Evolutionary conservation across 2,329 filamentous ascomycete species (phyloP), one percentile per base, ranked within the genome.

Genomic region (Cercospora citrullina): DNA sequence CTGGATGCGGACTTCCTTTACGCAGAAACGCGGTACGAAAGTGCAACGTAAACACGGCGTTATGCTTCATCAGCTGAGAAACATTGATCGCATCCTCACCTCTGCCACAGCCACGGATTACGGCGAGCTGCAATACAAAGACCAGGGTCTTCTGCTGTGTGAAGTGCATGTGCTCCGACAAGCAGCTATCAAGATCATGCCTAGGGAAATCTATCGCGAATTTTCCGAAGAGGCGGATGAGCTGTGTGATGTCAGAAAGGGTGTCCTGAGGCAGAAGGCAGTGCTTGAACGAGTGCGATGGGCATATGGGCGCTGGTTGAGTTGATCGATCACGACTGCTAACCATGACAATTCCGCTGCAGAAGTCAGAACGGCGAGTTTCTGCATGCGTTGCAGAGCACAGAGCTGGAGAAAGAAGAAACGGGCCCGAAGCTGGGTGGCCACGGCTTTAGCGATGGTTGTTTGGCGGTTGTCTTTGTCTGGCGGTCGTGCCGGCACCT

Each of bases 181-280:
- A 73, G 85, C 91, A 55, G 90, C 90, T 1, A 83, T 84, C 62
- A 84, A 82, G 23, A 81, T 93, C 48, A 87, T 98, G 72, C 93
- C 93, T 0, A 84, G 87, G 1, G 87, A 91, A 53, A 86, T 96
- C 12, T 89, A 90, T 75, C 88, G 89, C 74, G 94, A 97, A 74
- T 97, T 99, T 75, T 80, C 93, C 65, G 91, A 96, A 78, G 95
- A 99, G 77, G 83, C 97, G 36, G 88, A 91, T 68, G 94, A 97
- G 75, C 83, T 99, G 60, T 88, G 92, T 21, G 93, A 97, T 76
- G 89, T 94, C 71, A 82, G 87, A 59, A 90, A 89, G 73, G 92
- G 93, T 2, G 86, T 96, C 62, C 87, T 89, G 74, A 86, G 89
- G 73, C 94, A 98, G 82, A 85, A 89, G 68, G 90, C 88, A 77